Evolutionary conservation across 352 stramenopile species (phyloP), one percentile per base, ranked within the genome.

Genomic region (Globisporangium echinulatum): DNA sequence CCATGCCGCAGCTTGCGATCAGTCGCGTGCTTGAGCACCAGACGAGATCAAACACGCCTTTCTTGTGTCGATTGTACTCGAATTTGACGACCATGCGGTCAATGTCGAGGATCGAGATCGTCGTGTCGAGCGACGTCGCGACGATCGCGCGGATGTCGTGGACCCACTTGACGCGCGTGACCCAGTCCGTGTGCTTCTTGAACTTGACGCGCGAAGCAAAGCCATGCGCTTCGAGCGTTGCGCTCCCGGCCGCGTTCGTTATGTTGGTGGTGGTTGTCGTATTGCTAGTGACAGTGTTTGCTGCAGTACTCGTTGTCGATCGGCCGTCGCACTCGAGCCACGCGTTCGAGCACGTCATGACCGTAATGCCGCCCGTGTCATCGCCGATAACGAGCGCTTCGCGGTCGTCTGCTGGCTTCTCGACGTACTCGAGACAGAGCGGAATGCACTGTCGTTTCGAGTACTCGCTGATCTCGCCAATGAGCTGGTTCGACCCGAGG

Each of bases 111-210:
- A 94, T 90, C 25, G 82, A 92, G 49, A 92, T 82, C 52, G 75
- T 92, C 36, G 81, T 77, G 64, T 94, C 85, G 33, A 92, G 71
- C 10, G 79, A 88, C 33, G 82, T 92, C 1, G 85, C 85, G 44
- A 96, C 75, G 19, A 91, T 75, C 3, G 82, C 82, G 48, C 79
- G 79, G 49, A 94, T 90, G 61, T 88, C 85, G 57, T 86, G 73
- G 38, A 94, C 82, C 77, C 85, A 94, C 51, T 92, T 89, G 49
- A 94, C 77, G 11, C 82, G 76, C 9, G 85, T 94, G 56, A 92
- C 77, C 79, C 85, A 90, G 67, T 94, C 85, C 44, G 77, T 88
- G 67, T 90, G 81, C 60, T 88, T 90, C 58, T 87, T 79, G 62
- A 88, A 88, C 53, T 88, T 90, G 58, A 78, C 72, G n/a, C 81